These are phyloP conservation scores for Marasmius oreades DNA, from an alignment of 1,284 basidiomycete genomes.

Conservation along the genomic window DNA sequence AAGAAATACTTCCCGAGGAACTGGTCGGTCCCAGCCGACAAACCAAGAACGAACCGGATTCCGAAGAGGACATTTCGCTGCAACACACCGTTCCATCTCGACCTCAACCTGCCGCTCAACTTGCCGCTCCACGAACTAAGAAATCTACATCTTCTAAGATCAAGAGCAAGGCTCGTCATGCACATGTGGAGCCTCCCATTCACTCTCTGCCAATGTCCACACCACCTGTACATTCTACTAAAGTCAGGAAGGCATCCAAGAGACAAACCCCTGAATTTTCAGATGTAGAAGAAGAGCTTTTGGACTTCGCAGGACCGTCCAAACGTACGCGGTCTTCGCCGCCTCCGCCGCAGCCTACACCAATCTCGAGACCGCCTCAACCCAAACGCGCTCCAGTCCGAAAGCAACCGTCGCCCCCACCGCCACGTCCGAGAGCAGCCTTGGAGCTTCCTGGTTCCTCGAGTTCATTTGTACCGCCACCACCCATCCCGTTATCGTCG, in stretches of 20 bases:
- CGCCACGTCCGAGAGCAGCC: conserved; percentile 14
- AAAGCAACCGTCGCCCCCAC: conserved; percentile 17
- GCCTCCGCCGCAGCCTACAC: conserved; percentile 21
- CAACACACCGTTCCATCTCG: background rate
- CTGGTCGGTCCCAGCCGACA: conserved; percentile 17
- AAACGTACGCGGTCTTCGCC: conserved; percentile 38
- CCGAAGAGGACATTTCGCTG: conserved; percentile 4
- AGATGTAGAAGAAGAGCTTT: conserved; percentile 27
- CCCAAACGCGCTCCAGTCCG: conserved; percentile 6
- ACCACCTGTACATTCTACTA: background rate
- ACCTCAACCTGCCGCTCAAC: background rate
- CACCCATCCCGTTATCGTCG: conserved; percentile 16
- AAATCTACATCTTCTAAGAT: background rate
- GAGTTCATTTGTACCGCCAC: conserved; percentile 2
- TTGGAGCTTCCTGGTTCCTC: conserved; percentile 17
- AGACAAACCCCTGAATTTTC: conserved; percentile 16
- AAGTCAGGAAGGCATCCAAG: conserved; percentile 7
- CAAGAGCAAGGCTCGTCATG: background rate
- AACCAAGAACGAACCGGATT: conserved; percentile 24
- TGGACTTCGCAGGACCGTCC: conserved; percentile 22
- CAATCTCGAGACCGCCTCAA: conserved; percentile 6
- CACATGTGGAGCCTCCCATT: background rate
- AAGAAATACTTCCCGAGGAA: conserved; percentile 29
- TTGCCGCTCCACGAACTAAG: background rate
- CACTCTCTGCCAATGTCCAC: background rate